Percentiles rank a stretch among this genome's conserved stretches.
phyloP scores from a whole-genome alignment of 2,329 filamentous ascomycete species.

The Byssochlamys sp. region DNA sequence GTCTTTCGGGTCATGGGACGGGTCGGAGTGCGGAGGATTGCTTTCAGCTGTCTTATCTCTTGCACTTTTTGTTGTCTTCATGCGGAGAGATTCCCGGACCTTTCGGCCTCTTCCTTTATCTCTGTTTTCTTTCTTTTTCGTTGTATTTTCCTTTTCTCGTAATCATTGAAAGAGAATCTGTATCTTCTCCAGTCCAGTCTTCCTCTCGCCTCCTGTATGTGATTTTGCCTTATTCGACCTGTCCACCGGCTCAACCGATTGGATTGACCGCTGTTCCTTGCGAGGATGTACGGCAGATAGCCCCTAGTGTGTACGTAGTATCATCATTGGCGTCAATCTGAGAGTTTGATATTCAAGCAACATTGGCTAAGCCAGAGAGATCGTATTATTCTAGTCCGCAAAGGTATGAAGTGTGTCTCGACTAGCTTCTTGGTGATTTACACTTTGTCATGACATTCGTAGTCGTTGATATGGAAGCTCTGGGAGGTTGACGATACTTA shows the following conservation, averaged over 20 bases:
- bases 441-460: too few species aligned
- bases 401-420: too few species aligned
- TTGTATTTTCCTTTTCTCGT: slow-evolving; percentile 1
- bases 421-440: too few species aligned
- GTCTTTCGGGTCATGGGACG: neutral
- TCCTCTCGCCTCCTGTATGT: neutral
- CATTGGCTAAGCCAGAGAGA: too few species aligned
- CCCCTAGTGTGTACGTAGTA: too few species aligned
- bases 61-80: neutral
- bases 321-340: too few species aligned
- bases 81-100: neutral
- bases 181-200: neutral
- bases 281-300: too few species aligned
- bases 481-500: slow-evolving; percentile 8
- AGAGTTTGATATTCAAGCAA: too few species aligned
- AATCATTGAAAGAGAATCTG: neutral
- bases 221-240: neutral
- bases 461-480: neutral
- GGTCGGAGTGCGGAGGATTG: neutral
- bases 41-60: neutral
- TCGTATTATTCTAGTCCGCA: too few species aligned
- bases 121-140: neutral
- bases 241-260: neutral
- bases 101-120: neutral
- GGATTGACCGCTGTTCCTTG: neutral